Evolutionary conservation across 2,329 filamentous ascomycete genomes (phyloP).

Genomic region (Microcyclosporella mali): DNA sequence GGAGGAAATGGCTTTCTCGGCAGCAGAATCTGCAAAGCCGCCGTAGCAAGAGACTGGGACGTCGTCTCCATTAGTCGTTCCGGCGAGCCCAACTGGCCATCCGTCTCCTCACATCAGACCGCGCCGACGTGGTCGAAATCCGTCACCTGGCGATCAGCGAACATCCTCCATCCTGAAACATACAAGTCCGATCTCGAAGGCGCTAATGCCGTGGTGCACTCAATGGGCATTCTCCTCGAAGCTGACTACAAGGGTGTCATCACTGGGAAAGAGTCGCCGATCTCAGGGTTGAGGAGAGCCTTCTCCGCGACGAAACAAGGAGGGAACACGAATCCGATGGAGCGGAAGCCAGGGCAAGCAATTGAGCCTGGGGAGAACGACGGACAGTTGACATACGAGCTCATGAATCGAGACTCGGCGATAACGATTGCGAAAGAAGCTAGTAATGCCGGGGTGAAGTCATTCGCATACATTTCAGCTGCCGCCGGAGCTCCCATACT

Average conservation of each 20-base stretch:
- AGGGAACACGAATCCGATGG: constrained; percentile 61
- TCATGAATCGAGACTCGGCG: constrained; percentile 91
- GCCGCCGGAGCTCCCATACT: constrained; percentile 79
- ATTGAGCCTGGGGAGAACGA: constrained; percentile 61
- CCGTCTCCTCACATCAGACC: constrained; percentile 63
- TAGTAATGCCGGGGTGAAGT: constrained; percentile 54
- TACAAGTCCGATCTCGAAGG: constrained; percentile 71
- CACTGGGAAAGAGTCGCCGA: constrained; percentile 73
- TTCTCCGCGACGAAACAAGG: constrained; percentile 62
- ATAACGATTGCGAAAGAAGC: constrained; percentile 77
- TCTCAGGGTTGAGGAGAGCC: constrained; percentile 69
- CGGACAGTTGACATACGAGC: constrained; percentile 84
- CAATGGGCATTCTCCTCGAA: constrained; percentile 91
- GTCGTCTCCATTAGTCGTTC: constrained; percentile 92
- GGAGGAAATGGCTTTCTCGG: constrained; percentile 89
- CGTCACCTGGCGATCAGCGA: constrained; percentile 81
- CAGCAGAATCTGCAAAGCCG: constrained; percentile 82
- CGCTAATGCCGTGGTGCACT: constrained; percentile 84
- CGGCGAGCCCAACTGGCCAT: constrained; percentile 78
- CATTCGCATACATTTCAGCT: constrained; percentile 85
- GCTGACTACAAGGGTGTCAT: constrained; percentile 95
- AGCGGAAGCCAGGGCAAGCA: constrained; percentile 52
- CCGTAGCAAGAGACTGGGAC: constrained; percentile 77
- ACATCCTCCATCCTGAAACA: constrained; percentile 75
- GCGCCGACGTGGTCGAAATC: constrained; percentile 75